These are phyloP conservation scores for Aspergillus sp. DNA, from an alignment of 2,329 filamentous ascomycete genomes.

Conservation along the genomic window DNA sequence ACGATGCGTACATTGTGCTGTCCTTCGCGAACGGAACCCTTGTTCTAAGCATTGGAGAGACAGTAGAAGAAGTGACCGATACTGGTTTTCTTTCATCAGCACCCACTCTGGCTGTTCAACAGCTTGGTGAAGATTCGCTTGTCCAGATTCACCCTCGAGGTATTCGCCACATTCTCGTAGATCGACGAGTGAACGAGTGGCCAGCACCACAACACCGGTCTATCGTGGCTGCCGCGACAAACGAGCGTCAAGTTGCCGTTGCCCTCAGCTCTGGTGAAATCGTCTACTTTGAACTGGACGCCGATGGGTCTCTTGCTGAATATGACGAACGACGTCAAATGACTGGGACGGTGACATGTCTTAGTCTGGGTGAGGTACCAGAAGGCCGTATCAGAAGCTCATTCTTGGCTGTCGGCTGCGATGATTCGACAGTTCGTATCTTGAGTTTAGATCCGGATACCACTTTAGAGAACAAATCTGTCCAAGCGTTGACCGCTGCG, in stretches of 20 bases:
- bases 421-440: constrained; percentile 93
- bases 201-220: constrained; percentile 88
- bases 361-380: constrained; percentile 91
- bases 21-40: constrained; percentile 88
- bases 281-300: constrained; percentile 96
- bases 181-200: constrained; percentile 85
- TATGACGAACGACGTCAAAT: constrained; percentile 95
- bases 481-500: constrained; percentile 87
- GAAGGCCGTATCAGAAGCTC: constrained; percentile 85
- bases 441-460: constrained; percentile 86
- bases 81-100: constrained; percentile 88
- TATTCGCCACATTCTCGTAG: constrained; percentile 81
- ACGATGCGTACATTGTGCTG: constrained; percentile 92
- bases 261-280: constrained; percentile 95
- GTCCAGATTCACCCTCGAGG: constrained; percentile 97
- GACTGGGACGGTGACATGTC: constrained; percentile 89
- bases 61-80: constrained; percentile 91
- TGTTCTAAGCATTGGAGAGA: constrained; percentile 92
- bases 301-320: constrained; percentile 84
- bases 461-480: constrained; percentile 87
- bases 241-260: constrained; percentile 88
- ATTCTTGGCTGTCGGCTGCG: constrained; percentile 93
- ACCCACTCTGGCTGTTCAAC: constrained; percentile 86
- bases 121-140: constrained; percentile 88
- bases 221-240: constrained; percentile 91